Evolutionary conservation across 306 rosid genomes (phyloP), one percentile per base, ranked within the genome.

Genomic region (Casuarina glauca): DNA sequence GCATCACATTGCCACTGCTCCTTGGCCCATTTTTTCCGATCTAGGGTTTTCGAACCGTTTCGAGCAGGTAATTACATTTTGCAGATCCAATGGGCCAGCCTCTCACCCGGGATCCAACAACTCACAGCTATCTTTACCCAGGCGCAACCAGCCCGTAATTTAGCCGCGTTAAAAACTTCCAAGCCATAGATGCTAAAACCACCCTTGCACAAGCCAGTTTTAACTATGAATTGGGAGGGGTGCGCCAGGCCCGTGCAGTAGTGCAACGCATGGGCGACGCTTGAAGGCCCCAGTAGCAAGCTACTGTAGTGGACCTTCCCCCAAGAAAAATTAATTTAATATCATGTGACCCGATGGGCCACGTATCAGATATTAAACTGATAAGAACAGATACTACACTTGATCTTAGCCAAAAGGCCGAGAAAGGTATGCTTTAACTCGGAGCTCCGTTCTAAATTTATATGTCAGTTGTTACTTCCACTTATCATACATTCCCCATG

Each of bases 391-490:
- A 44, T 19, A 11, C 69, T 73, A 50, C 46, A 50, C 60, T 73
- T 50, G 58, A 50, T 73, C 63, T 53, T 35, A 35, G 43, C 48
- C 38, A 35, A 66, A 66, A 66, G 70, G 70, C 70, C 70, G 70
- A 66, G 70, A 66, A 66, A 66, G 70, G 70, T 41, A 66, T 66
- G 70, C 3, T 0, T 7, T 3, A 2, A 0, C 0, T 0, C 0
- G 1, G 0, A 0, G 7, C 20, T 41, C 26, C 19, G 0, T 32
- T 16, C 17, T 1, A 1, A 0, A 39, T 66, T 66, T 41, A 66
- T 41, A 15, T 3, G 12, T 17, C 49, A 3, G 64, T 11, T 8
- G 8, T n/a, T 6, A 8, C 20, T 17, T 7, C 3, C 49, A 17
- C 32, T 6, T 17, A 20, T 66, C 32, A 3, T 41, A 39, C 1